A percentile compares a stretch with the other conserved stretches of the same genome.
Evolutionary conservation across 176 grass and related monocot species (phyloP).

Genomic region (Oryza coarctata): DNA sequence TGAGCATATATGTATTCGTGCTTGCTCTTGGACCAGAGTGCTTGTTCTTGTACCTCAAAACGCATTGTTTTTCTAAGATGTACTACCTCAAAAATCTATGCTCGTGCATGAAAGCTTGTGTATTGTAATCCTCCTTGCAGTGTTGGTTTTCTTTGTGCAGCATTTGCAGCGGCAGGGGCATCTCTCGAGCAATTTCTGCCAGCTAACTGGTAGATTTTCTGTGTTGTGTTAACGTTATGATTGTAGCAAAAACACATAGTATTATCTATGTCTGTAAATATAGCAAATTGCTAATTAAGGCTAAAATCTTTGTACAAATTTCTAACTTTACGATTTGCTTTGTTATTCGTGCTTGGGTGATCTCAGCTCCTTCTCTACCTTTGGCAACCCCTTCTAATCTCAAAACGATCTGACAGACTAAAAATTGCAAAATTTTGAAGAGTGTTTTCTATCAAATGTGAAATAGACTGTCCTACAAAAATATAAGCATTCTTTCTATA

Average conservation of each 20-base stretch:
- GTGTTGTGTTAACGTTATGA: background rate
- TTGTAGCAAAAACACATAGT: background rate
- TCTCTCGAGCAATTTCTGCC: background rate
- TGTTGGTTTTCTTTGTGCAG: background rate
- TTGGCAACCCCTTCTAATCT: no score
- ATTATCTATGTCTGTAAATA: no score
- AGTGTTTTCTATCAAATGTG: no score
- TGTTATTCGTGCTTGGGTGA: no score
- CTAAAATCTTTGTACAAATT: no score
- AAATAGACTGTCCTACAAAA: no score
- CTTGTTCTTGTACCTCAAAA: conserved; percentile 2
- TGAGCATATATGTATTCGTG: background rate
- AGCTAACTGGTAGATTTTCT: background rate
- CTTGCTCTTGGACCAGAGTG: conserved; percentile 17
- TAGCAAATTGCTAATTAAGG: no score
- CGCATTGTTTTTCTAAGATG: background rate
- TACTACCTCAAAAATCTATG: background rate
- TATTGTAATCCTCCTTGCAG: background rate
- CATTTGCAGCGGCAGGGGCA: background rate
- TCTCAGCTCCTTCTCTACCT: no score
- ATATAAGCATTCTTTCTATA: no score
- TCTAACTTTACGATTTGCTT: no score
- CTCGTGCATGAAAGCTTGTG: background rate
- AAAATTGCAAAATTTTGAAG: no score
- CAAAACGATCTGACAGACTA: no score